phyloP scores from a whole-genome alignment of 257 asterid genomes.

The Capsicum chinense region DNA sequence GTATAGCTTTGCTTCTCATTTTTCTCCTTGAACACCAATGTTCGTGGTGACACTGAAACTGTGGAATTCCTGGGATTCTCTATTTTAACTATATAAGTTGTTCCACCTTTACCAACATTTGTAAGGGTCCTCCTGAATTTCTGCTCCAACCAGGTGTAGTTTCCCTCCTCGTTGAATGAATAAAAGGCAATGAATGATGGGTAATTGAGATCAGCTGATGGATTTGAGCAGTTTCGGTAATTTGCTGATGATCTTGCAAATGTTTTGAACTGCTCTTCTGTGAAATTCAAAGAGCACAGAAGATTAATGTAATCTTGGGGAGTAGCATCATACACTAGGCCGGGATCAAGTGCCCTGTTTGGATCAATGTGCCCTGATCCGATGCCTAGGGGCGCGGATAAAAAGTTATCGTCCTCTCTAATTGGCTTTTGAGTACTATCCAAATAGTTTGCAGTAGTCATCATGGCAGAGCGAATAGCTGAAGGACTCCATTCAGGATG shows the following conservation, averaged over 20 bases:
- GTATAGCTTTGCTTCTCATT: not conserved
- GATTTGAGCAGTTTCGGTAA: constrained; percentile 6
- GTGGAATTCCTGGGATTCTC: not conserved
- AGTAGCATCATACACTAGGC: not conserved
- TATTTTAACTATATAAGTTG: not conserved
- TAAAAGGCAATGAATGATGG: not conserved
- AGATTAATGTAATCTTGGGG: constrained; percentile 19
- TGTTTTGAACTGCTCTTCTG: not conserved
- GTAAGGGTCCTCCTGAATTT: constrained; percentile 4
- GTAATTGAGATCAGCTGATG: constrained; percentile 14
- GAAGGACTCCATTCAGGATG: constrained; percentile 33
- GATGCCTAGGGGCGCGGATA: not conserved
- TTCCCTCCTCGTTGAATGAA: not conserved
- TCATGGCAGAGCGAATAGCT: constrained; percentile 37
- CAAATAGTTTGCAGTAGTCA: constrained; percentile 28
- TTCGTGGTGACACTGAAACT: constrained; percentile 4
- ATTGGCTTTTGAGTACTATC: constrained; percentile 27
- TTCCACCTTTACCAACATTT: not conserved
- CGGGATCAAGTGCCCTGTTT: not conserved
- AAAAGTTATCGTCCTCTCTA: not conserved
- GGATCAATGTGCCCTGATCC: not conserved
- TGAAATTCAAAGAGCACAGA: constrained; percentile 11
- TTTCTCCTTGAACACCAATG: not conserved
- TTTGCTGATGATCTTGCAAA: constrained; percentile 16
- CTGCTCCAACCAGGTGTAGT: constrained; percentile 3